These are phyloP conservation scores for Rhizopus stolonifer DNA, from an alignment of 371 early-diverging fungal species.

Conservation along the genomic window DNA sequence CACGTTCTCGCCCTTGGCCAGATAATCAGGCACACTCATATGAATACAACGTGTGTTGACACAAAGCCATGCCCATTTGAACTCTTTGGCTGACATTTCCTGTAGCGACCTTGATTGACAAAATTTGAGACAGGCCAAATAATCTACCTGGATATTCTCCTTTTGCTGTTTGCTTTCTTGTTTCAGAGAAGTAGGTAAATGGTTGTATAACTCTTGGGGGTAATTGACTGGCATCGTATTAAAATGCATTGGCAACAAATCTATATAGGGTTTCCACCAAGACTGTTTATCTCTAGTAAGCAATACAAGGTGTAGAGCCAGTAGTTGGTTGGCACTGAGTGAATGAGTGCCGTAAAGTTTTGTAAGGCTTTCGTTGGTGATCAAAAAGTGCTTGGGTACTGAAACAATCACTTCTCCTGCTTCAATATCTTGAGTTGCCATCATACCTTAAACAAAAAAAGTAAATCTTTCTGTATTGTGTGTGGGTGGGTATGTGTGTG, in stretches of 20 bases:
- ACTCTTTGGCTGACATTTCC: constrained; percentile 44
- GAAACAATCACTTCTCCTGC: constrained; percentile 61
- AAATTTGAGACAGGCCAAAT: constrained; percentile 35
- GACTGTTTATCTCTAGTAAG: constrained; percentile 41
- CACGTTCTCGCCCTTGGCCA: constrained; percentile 47
- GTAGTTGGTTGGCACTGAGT: constrained; percentile 51
- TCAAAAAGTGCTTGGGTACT: constrained; percentile 53
- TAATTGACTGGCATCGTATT: constrained; percentile 63
- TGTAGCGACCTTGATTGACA: constrained; percentile 28
- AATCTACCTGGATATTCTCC: constrained; percentile 48
- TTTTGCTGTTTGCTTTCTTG: constrained; percentile 50
- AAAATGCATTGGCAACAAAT: constrained; percentile 56
- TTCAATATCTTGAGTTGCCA: constrained; percentile 60
- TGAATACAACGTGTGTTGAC: constrained; percentile 67
- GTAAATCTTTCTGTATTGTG: too few relatives aligned
- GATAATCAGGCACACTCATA: constrained; percentile 46
- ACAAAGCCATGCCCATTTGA: constrained; percentile 66
- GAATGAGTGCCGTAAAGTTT: constrained; percentile 36
- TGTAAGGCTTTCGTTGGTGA: constrained; percentile 40
- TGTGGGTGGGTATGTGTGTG: too few relatives aligned
- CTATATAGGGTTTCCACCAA: constrained; percentile 57
- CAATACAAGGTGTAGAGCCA: constrained; percentile 51
- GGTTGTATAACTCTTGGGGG: constrained; percentile 32
- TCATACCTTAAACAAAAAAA: constrained; percentile 60
- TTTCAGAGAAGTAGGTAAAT: constrained; percentile 44